Evolutionary conservation across 1,284 basidiomycete genomes (phyloP), one percentile per base, ranked within the genome.

Genomic region (Ustilago lituana): DNA sequence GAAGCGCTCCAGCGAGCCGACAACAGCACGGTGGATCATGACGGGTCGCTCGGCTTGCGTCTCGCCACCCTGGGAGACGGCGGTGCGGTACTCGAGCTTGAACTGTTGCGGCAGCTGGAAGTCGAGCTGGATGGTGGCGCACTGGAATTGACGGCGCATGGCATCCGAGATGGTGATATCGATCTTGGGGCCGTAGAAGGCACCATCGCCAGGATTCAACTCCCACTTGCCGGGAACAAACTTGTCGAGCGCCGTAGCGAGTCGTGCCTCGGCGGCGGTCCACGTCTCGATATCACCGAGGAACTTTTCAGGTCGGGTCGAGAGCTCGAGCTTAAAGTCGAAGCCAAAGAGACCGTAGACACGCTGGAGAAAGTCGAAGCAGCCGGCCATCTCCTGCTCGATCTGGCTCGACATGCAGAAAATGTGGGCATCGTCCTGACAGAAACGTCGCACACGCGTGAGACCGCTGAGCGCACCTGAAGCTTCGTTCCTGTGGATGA

Each of bases 71-170:
- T 78, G 84, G 17, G 52, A 55, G 70, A 36, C 89, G 31, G 78
- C 50, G 17, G 60, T 89, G 37, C 93, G 91, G 85, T 94, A 98
- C 80, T 91, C 91, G 68, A 99, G 87, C 84, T 96, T 91, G 87
- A 99, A 98, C 46, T 93, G 90, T 81, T 97, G 91, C n/a, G 96
- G 96, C 9, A 99, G 88, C 84, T 98, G 93, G 88, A 98, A 99
- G 85, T 98, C 96, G 71, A 99, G 91, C 84, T 98, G 92, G 83
- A 98, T 98, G 4, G 96, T 98, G 40, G 94, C 95, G 77, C 96
- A 98, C 84, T 99, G 96, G 89, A 94, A 68, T 36, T 73, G 94
- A 31, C 93, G 92, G 45, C 94, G 89, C 62, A 87, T 89, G 0
- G 96, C 95, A 81, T 99, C 96, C 31, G 89, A 89, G 82, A 98